Base-by-base conservation (phyloP, 2,329 filamentous ascomycete species). In the Zarea fungicola region DNA sequence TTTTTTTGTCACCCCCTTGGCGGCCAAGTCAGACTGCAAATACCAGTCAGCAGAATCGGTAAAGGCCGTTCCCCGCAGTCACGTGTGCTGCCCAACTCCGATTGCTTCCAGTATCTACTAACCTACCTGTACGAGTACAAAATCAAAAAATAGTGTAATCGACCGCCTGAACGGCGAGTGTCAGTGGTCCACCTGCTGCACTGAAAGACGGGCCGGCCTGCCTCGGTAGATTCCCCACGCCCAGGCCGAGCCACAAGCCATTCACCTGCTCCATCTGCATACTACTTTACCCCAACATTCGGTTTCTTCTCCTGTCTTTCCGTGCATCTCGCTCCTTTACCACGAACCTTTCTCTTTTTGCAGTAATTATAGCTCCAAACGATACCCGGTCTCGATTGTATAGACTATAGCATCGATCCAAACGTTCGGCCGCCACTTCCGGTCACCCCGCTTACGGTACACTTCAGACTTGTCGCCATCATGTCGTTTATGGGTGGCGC, bases 401-500 rank as follows among this genome's bases (percentile, higher is more conserved):
- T 19, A 29, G 3, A 21, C 14, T 23, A 23, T n/a, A n/a, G 25
- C 19, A 31, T 16, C n/a, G n/a, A 41, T 28, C 21, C 16, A 39
- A 5, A 6, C 34, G 16, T 8, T 16, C 6, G 44, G 10, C 26
- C 42, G 31, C 29, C 47, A 26, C 48, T 42, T 25, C 32, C 34
- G n/a, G 26, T 31, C 42, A 44, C 49, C 49, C 56, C 47, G 45
- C 50, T 16, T 45, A 37, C 41, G 34, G 25, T 26, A 48, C 34
- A 41, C 48, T 46, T 35, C 37, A 21, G 40, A 36, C 45, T 48
- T 29, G 22, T 42, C 52, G 51, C 47, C 60, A 74, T 54, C 57
- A 97, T 99, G 92, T 96, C 92, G 48, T 97, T 99, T 69, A 80
- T 97, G 61, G 88, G 89, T 70, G 89, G 89, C 68, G 91, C 92